Evolutionary conservation across 2,329 filamentous ascomycete genomes (phyloP), one percentile per base, ranked within the genome.

Genomic region (Exophiala dermatitidis): DNA sequence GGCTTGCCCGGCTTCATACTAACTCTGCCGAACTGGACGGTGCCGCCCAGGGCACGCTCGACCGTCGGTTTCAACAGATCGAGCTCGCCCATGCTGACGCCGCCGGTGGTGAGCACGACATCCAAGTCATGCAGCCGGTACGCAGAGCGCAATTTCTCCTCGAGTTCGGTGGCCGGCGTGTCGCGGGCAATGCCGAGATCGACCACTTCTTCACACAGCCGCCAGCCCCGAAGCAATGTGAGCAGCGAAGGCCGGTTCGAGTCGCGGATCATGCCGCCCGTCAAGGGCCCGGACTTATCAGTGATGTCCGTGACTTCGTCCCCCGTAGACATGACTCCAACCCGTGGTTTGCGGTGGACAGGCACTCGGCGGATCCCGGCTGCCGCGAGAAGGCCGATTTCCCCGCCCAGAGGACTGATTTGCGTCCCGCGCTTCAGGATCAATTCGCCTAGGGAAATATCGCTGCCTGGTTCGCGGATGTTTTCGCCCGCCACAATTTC

Each of bases 1-100:
- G 93, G 93, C 71, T 97, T 98, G 3, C 93, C 93, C 0, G 93
- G 93, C 74, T 98, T 98, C 93, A 98, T 97, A 50, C 85, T 81
- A 2, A 98, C 93, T 2, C 93, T 85, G 28, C 93, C 93, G 63
- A 98, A 98, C 70, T 96, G 93, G 61, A 98, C 95, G 0, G 85
- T 93, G 5, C 93, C 93, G 52, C 90, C 89, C 1, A 98, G 80
- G 1, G 83, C 78, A 40, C 91, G 85, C 73, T 97, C 93, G 63
- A 98, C 88, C 0, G 91, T 97, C 0, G 93, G 91, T 68, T 98
- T 98, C 19, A 98, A 81, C 5, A 98, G 83, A 69, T 98, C 93
- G 2, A 96, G 82, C 71, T 98, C 93, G 52, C 93, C 93, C 93
- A 98, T 98, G 6, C 88, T 95, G 19, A 97, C 93, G 45, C 93